These are phyloP conservation scores for Podaxis sp. DNA, from an alignment of 768 basidiomycete genomes.

Conservation along the genomic window DNA sequence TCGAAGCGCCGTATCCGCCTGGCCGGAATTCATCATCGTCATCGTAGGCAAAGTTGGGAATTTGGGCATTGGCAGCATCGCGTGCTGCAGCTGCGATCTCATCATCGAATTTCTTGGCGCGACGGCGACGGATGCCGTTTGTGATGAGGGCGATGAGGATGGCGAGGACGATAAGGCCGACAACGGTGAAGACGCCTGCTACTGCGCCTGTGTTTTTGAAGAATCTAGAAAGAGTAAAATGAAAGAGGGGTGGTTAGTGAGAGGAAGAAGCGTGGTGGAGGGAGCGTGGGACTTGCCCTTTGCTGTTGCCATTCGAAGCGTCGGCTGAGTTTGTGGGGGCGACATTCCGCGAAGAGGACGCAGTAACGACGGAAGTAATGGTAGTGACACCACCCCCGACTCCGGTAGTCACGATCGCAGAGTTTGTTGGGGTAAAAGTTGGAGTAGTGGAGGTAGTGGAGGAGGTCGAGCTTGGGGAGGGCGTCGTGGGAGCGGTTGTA, in stretches of 20 bases:
- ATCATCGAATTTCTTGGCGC: constrained; percentile 64
- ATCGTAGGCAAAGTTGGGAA: constrained; percentile 56
- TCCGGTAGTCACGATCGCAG: constrained; percentile 3
- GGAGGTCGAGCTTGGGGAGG: constrained; percentile 11
- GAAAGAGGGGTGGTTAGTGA: constrained; percentile 7
- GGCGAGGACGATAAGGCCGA: constrained; percentile 58
- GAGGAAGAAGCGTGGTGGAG: constrained; percentile 2
- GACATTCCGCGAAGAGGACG: constrained; percentile 12
- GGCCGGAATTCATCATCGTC: constrained; percentile 42
- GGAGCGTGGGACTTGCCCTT: constrained; percentile 14
- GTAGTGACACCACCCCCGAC: constrained; percentile 18
- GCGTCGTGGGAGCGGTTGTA: constrained; percentile 10
- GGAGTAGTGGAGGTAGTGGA: constrained; percentile 18
- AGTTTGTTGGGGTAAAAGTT: constrained; percentile 4
- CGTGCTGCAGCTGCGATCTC: constrained; percentile 73
- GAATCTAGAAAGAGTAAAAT: constrained; percentile 43
- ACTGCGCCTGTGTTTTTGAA: constrained; percentile 73
- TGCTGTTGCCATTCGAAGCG: neutral
- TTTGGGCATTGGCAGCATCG: constrained; percentile 52
- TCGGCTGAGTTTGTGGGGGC: constrained; percentile 1
- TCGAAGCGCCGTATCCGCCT: constrained; percentile 23
- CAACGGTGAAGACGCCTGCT: constrained; percentile 69
- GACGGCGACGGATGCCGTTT: constrained; percentile 59
- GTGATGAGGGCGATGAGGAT: constrained; percentile 50
- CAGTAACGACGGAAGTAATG: constrained; percentile 20